phyloP scores from a whole-genome alignment of 768 basidiomycete genomes.

The Mycena sanguinolenta region DNA sequence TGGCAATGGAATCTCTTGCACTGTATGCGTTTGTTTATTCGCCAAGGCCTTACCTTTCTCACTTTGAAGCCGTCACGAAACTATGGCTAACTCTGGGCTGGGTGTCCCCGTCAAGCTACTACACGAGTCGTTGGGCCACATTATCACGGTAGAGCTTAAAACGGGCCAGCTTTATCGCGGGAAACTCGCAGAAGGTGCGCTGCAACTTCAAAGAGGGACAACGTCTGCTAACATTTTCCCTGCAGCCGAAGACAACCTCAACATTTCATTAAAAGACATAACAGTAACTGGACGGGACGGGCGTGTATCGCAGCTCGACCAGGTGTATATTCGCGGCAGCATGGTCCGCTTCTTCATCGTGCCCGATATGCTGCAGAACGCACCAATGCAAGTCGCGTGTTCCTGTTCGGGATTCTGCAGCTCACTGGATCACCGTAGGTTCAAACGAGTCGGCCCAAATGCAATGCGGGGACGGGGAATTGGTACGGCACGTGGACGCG shows the following conservation, averaged over 20 bases:
- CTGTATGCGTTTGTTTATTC: constrained; percentile 41
- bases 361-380: constrained; percentile 99
- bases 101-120: constrained; percentile 97
- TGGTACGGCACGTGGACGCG: constrained; percentile 97
- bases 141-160: constrained; percentile 98
- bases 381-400: constrained; percentile 85
- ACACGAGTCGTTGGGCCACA: constrained; percentile 95
- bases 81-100: constrained; percentile 73
- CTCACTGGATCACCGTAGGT: constrained; percentile 68
- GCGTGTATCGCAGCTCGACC: constrained; percentile 97
- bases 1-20: too few species aligned
- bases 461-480: constrained; percentile 99
- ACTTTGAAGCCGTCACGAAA: constrained; percentile 11
- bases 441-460: constrained; percentile 98
- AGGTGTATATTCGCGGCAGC: constrained; percentile 98
- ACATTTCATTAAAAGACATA: constrained; percentile 95
- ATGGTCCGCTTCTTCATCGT: constrained; percentile 99
- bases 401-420: constrained; percentile 16
- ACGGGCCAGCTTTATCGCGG: constrained; percentile 97
- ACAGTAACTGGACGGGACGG: constrained; percentile 99
- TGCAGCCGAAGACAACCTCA: constrained; percentile 96
- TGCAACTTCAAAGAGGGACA: constrained; percentile 11
- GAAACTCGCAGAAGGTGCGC: constrained; percentile 94
- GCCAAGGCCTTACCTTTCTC: constrained; percentile 31
- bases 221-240: constrained; percentile 19